Base-by-base conservation (phyloP, 116 monocot species). In the Posidonia oceanica region DNA sequence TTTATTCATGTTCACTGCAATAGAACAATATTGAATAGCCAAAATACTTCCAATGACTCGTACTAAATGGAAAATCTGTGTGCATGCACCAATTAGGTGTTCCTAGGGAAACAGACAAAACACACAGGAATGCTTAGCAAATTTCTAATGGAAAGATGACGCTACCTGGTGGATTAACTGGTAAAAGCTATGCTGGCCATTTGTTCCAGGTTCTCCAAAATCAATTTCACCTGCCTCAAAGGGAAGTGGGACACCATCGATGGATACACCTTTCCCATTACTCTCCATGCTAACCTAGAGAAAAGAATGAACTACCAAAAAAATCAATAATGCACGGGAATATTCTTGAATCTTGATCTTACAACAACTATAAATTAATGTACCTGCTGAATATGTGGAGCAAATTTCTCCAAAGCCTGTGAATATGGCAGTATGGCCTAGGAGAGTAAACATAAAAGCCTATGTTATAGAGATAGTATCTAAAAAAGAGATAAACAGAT, bases 181-280 rank as follows among this genome's bases (percentile, higher is more conserved):
- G 59, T 96, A 96, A 76, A 96, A 91, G 76, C 96, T 96, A 66
- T 96, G 96, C 42, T 96, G 96, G 58, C 96, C 96, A 87, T 96
- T 96, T 67, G 96, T 96, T 75, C 96, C 96, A 72, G 96, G 96
- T 75, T 96, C 96, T 64, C 96, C 96, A 80, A 96, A 96, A 83
- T 96, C 96, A 75, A 96, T 96, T 81, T 96, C 96, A 69, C 96
- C 96, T 61, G 91, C 71, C 61, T 91, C 87, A 75, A 85, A 96
- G 3, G 88, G 84, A 75, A 96, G 96, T 54, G 85, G 83, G 51
- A 83, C 54, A 22, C 96, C 96, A 82, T 96, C 96, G 69, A 96
- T 96, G 23, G 96, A 91, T 12, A 96, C 96, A 72, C 91, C 89
- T 75, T 96, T 96, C 64, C 96, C 96, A 83, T 96, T 96, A 81